Evolutionary conservation across 768 basidiomycete species (phyloP), one percentile per base, ranked within the genome.

Genomic region (Artomyces pyxidatus): DNA sequence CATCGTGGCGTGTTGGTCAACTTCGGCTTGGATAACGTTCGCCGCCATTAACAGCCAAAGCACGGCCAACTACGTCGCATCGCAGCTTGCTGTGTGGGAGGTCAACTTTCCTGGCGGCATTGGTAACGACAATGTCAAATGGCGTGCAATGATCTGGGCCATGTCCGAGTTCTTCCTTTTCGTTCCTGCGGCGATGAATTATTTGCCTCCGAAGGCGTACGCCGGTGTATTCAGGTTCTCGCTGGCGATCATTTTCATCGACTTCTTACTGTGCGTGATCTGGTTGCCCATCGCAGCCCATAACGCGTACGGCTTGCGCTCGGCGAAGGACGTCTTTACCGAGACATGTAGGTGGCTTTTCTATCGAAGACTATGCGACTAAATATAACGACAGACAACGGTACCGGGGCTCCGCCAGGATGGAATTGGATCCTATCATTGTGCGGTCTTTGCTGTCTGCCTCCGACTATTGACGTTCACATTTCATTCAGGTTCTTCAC

Each of bases 21-120:
- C 83, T 51, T 91, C 90, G 1, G 91, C 91, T 19, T 94, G 92
- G 92, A 91, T 90, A 78, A 93, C 92, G 0, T 95, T 93, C 57
- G 75, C 81, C 32, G 92, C 91, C 10, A 80, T 84, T 26, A 92
- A 90, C 60, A 89, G 86, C 50, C 89, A 91, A 70, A 90, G 85
- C 2, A 83, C 89, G 1, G 87, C 90, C 41, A 91, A 94, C 64
- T 94, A 89, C 63, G 76, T 95, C 37, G 83, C 91, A n/a, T 92
- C 90, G 12, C 83, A 89, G 59, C 66, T 92, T 27, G 71, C 77
- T 10, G 82, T 94, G 12, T 94, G 81, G 78, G 83, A 82, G 43
- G 63, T 87, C 22, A 72, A 85, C 58, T 93, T 88, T 59, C 90
- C 90, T 11, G 92, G 92, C 16, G 92, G 90, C 3, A 65, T 81